Base-by-base conservation (phyloP, 768 basidiomycete genomes). In the Rhodotorula graminis region DNA sequence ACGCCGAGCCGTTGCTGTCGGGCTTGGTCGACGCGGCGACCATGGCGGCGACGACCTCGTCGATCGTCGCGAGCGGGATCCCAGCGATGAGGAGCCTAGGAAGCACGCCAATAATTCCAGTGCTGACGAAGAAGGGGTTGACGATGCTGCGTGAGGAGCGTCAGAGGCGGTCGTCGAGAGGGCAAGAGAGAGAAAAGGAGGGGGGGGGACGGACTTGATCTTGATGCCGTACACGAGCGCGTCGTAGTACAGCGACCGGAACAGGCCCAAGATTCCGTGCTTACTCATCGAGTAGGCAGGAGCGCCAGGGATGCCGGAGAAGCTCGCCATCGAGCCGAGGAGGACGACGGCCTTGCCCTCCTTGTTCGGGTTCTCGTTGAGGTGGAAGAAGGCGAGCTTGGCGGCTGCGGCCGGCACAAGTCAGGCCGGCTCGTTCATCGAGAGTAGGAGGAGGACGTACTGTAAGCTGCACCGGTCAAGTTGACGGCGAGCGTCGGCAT, bases 301-400 rank as follows among this genome's bases (percentile, higher is more conserved):
- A 11, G 80, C 86, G 29, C 72, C 73, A 7, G 86, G 84, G 40
- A 87, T 80, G 0, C 81, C 81, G 49, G 78, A 52, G 84, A 86
- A 86, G 33, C 86, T 87, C 49, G 87, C 86, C 80, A 88, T 84
- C 31, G 86, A 87, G 23, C 86, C 86, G 49, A 86, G 82, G 23
- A 87, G 78, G 40, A 87, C 81, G 58, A 87, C 71, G 11, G 85
- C 79, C 73, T 87, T 87, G 7, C 58, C 63, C 16, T 31, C 40
- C 40, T 50, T 71, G 1, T 53, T 52, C 0, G 70, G 70, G 37
- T 75, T 75, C 42, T 79, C 80, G 33, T 44, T 42, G n/a, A 88
- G 81, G 76, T 87, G 87, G 75, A 86, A 84, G 50, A 84, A 77
- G 15, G 84, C 85, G 31, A 88, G 80, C 70, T 86, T 84, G 14